Percentiles rank a stretch among this genome's conserved stretches.
Evolutionary conservation across 1,284 basidiomycete species (phyloP).

Genomic region (Tilletia walkeri): DNA sequence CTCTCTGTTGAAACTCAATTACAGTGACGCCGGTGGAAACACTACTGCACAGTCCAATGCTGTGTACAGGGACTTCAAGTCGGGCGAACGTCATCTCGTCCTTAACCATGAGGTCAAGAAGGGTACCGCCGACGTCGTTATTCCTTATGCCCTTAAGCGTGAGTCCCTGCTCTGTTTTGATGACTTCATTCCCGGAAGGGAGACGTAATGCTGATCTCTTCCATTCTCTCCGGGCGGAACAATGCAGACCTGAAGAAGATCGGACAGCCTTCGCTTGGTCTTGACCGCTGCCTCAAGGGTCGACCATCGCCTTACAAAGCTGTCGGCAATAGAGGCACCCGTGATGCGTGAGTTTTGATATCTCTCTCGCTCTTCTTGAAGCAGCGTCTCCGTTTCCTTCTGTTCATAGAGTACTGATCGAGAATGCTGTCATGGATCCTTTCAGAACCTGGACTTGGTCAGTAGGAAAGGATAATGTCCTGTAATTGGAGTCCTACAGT

Average conservation of each 20-base stretch:
- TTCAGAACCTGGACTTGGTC: no score
- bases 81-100: slow-evolving; percentile 19
- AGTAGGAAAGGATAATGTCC: no score
- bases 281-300: slow-evolving; percentile 18
- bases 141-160: slow-evolving; percentile 16
- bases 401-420: no score
- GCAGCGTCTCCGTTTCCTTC: no score
- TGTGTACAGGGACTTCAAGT: slow-evolving; percentile 17
- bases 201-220: no score
- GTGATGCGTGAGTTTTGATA: slow-evolving; percentile 11
- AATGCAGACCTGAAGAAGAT: background rate
- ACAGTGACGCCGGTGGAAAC: slow-evolving; percentile 16
- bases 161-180: background rate
- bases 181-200: no score
- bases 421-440: no score
- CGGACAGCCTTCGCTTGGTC: background rate
- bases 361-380: no score
- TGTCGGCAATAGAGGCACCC: slow-evolving; percentile 9
- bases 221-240: background rate
- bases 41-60: slow-evolving; percentile 10
- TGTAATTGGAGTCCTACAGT: no score
- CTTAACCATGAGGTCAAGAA: slow-evolving; percentile 24
- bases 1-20: no score
- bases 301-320: slow-evolving; percentile 21
- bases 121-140: slow-evolving; percentile 19